Conservation (phyloP, 371 early-diverging fungal genomes). For the Rhizopus sp. region DNA sequence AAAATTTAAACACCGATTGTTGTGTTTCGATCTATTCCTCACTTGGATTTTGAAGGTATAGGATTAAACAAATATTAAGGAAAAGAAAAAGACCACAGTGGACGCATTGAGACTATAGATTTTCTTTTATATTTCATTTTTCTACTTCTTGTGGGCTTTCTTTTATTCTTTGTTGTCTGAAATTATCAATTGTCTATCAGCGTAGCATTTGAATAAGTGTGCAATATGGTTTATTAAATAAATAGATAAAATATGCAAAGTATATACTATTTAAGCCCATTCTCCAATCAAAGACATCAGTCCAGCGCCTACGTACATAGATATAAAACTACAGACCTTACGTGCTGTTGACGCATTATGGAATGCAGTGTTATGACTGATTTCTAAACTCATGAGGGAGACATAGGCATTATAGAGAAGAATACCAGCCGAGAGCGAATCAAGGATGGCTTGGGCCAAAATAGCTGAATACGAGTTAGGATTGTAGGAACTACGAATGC, state of each 20-base stretch:
- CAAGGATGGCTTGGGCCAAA: conserved; percentile 45
- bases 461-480: conserved; percentile 38
- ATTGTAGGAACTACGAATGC: conserved; percentile 42
- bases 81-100: no score
- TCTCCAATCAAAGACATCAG: conserved; percentile 69
- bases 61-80: no score
- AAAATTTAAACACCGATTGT: no score
- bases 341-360: background rate
- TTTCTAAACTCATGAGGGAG: conserved; percentile 32
- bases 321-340: conserved; percentile 16
- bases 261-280: conserved; percentile 50
- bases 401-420: conserved; percentile 47
- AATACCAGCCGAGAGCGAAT: conserved; percentile 51
- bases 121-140: no score
- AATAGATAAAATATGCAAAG: no score
- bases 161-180: no score
- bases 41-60: conserved; percentile 8
- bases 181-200: no score
- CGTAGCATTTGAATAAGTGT: no score
- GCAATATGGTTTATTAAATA: no score
- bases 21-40: no score
- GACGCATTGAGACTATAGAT: no score
- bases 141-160: no score
- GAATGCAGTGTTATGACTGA: conserved; percentile 20
- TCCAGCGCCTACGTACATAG: conserved; percentile 55